These are phyloP conservation scores for Phycomyces nitens DNA, from an alignment of 192 early-diverging fungal genomes.

Conservation along the genomic window DNA sequence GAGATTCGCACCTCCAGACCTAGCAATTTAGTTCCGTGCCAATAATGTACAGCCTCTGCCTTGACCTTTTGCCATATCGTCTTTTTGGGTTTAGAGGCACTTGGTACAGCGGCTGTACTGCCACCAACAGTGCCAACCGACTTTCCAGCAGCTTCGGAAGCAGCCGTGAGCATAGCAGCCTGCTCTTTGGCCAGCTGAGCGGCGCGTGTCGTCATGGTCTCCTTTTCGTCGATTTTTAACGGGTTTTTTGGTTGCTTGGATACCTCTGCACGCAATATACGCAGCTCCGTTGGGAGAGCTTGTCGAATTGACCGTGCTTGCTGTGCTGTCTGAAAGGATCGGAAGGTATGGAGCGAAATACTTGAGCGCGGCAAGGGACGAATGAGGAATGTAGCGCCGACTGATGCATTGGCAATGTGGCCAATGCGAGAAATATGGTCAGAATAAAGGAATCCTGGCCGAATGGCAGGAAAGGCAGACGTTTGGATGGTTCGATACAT, in stretches of 20 bases:
- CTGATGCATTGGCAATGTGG: background rate
- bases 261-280: slow-evolving; percentile 28
- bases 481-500: background rate
- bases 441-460: no score
- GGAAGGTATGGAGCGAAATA: slow-evolving; percentile 4
- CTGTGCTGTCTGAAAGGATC: slow-evolving; percentile 3
- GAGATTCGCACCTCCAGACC: slow-evolving; percentile 82
- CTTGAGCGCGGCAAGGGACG: background rate
- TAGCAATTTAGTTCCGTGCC: slow-evolving; percentile 86
- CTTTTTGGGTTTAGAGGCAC: slow-evolving; percentile 36
- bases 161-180: slow-evolving; percentile 12
- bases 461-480: slow-evolving; percentile 3
- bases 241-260: slow-evolving; percentile 29
- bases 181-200: slow-evolving; percentile 27
- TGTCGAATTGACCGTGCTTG: background rate
- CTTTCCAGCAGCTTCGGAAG: slow-evolving; percentile 4
- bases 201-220: slow-evolving; percentile 25
- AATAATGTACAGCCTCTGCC: slow-evolving; percentile 81
- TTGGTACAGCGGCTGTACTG: no score
- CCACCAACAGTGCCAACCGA: background rate
- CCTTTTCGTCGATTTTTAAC: slow-evolving; percentile 19
- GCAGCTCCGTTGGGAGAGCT: slow-evolving; percentile 19
- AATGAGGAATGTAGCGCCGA: slow-evolving; percentile 6
- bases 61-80: slow-evolving; percentile 70
- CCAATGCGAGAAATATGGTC: background rate